Base-by-base conservation (phyloP, 1,139 yeast genomes). In the Suhomyces atakaporum region DNA sequence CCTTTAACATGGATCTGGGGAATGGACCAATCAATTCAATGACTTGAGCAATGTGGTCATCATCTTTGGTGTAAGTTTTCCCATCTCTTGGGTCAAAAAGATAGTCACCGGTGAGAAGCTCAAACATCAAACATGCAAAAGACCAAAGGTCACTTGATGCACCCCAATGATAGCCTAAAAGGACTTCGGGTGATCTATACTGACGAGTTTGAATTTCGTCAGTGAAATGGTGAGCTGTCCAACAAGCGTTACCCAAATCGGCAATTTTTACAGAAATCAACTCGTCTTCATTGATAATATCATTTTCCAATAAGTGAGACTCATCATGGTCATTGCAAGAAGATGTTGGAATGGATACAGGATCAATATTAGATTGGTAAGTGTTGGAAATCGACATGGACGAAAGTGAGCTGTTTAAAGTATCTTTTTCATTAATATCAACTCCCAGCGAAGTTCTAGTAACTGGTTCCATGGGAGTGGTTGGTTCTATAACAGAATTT, bases 121-220 rank as follows among this genome's bases (percentile, higher is more conserved):
- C 77, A 46, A 72, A 72, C 4, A 69, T 58, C 32, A 72, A 55
- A 42, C 75, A 69, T 3, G 73, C 75, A 58, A 69, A 66, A 12
- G 75, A 68, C 77, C 77, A 72, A 40, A 72, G 53, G 49, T 72
- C 77, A 16, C 74, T 63, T 32, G 69, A 64, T 0, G 75, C 72
- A 4, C 77, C 77, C 77, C 77, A 72, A 42, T 69, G 74, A 45
- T 69, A 68, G 4, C 77, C 76, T 37, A 72, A 52, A 13, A 72
- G 54, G 2, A 71, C 73, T 47, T 72, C 77, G 1, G 77, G 77
- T 2, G 73, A 60, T 23, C 77, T 54, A 44, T 72, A 72, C 46
- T 72, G 77, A 37, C 77, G 56, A 8, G 77, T 72, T 53, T 72
- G 77, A 36, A 72, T 72, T 47, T 70, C 77, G 47, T 72, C 76